These are phyloP conservation scores for Ogataea allantospora DNA, from an alignment of 805 yeast genomes.

Conservation along the genomic window DNA sequence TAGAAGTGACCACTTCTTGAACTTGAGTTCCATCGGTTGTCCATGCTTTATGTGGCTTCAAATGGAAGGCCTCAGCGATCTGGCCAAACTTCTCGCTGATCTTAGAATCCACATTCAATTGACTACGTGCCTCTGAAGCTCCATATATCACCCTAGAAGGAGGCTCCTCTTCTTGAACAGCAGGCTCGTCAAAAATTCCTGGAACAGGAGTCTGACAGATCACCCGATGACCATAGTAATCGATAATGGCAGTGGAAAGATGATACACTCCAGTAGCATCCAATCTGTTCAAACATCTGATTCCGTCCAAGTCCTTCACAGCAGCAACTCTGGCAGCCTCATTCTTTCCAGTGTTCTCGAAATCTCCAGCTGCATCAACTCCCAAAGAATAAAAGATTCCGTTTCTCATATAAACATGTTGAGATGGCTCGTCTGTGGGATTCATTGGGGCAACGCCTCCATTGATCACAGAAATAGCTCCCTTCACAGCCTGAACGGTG, in stretches of 20 bases:
- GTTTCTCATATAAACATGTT: constrained; percentile 71
- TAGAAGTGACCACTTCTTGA: constrained; percentile 59
- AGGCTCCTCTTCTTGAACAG: constrained; percentile 35
- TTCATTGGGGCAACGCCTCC: constrained; percentile 79
- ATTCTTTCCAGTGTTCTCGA: constrained; percentile 68
- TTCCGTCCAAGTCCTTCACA: constrained; percentile 73
- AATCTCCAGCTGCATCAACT: constrained; percentile 64
- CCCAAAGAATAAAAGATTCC: constrained; percentile 87
- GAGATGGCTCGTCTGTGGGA: constrained; percentile 62
- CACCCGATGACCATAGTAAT: constrained; percentile 83
- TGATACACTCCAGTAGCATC: constrained; percentile 64
- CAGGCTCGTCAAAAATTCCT: constrained; percentile 64
- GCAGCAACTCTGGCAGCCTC: constrained; percentile 83
- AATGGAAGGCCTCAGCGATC: constrained; percentile 73
- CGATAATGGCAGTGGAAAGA: constrained; percentile 81
- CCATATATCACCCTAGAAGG: constrained; percentile 24
- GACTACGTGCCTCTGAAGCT: constrained; percentile 34
- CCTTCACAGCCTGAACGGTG: constrained; percentile 68
- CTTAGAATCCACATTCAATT: constrained; percentile 47
- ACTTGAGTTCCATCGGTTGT: constrained; percentile 42
- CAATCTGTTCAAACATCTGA: constrained; percentile 63
- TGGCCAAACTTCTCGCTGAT: constrained; percentile 56
- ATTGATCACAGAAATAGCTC: constrained; percentile 72
- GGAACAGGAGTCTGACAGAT: constrained; percentile 96
- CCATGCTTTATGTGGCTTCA: constrained; percentile 65